Base-by-base conservation (phyloP, 306 rosid species). In the Cicer chorassanicum region DNA sequence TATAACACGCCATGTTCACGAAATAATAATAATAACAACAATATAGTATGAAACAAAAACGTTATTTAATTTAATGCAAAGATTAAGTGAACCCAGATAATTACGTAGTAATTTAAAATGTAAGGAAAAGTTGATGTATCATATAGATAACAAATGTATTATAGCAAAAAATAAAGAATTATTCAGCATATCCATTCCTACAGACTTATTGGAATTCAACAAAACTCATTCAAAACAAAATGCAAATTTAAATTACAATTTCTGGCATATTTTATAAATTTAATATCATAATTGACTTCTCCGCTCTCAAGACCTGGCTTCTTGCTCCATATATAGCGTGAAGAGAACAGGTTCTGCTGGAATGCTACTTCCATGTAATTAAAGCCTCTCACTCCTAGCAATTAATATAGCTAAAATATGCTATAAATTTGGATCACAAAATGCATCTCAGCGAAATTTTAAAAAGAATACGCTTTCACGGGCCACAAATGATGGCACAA, bases 231-330 rank as follows among this genome's bases (percentile, higher is more conserved):
- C 51, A 41, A 24, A 48, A 5, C n/a, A 81, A 39, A 77, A 40
- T n/a, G 65, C 49, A 38, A 68, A 38, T 48, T 65, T 24, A 77
- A 60, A 57, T 62, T 66, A 73, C 73, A 82, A 60, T 48, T 63
- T 18, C 21, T 53, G 36, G 60, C 16, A 60, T 41, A 48, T 5
- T 60, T 39, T 8, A 72, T 57, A 36, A 16, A 54, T 21, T 57
- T 10, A 62, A 74, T 54, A 34, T 34, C 64, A 55, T 64, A 34
- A 12, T 2, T 45, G 36, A 43, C 65, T 62, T 74, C 56, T 60
- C 6, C 15, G 39, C 82, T 50, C 66, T 56, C 19, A 59, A 57
- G 61, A 13, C 85, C 68, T 12, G n/a, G 15, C 29, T 50, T 65
- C 74, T 70, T 45, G 65, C 39, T 55, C 42, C 74, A 29, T 60